Evolutionary conservation across 108 stramenopile species (phyloP).

Genomic region (Cyclotella cryptica): DNA sequence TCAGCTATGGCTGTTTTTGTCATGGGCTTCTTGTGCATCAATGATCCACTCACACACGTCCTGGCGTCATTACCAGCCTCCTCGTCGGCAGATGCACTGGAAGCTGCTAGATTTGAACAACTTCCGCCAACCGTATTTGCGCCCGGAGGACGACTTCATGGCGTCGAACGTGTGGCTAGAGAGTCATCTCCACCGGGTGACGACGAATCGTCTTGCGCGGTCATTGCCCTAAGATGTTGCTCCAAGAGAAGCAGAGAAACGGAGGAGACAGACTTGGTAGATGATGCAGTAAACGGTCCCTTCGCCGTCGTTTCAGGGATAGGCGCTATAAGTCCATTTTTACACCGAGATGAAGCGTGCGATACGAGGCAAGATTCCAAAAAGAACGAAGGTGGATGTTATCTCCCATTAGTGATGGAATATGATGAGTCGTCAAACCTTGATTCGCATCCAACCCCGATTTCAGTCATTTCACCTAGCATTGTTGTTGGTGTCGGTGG

Average conservation of each 20-base stretch:
- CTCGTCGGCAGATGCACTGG: conserved; percentile 29
- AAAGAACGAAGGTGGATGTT: not conserved
- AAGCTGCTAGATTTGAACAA: conserved; percentile 53
- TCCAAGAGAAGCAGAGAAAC: not conserved
- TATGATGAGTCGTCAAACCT: conserved; percentile 11
- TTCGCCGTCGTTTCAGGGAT: conserved; percentile 70
- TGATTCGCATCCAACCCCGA: conserved; percentile 26
- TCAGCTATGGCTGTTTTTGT: not conserved
- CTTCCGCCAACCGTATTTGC: conserved; percentile 78
- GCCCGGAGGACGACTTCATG: conserved; percentile 72
- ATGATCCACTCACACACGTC: not conserved
- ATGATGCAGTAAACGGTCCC: conserved; percentile 23
- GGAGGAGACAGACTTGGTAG: not conserved
- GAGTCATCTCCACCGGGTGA: conserved; percentile 37
- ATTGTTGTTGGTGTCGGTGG: conserved; percentile 65
- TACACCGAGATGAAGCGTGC: conserved; percentile 31
- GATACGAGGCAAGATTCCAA: not conserved
- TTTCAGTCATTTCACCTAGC: conserved; percentile 52
- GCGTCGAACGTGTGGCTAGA: conserved; percentile 61
- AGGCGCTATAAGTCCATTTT: conserved; percentile 45
- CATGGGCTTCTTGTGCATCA: not conserved
- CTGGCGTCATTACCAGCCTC: not conserved
- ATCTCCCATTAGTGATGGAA: conserved; percentile 37
- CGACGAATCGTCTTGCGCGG: conserved; percentile 50
- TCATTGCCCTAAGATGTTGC: conserved; percentile 59